phyloP scores from a whole-genome alignment of 2,329 filamentous ascomycete species.

The Ramularia endophylla region DNA sequence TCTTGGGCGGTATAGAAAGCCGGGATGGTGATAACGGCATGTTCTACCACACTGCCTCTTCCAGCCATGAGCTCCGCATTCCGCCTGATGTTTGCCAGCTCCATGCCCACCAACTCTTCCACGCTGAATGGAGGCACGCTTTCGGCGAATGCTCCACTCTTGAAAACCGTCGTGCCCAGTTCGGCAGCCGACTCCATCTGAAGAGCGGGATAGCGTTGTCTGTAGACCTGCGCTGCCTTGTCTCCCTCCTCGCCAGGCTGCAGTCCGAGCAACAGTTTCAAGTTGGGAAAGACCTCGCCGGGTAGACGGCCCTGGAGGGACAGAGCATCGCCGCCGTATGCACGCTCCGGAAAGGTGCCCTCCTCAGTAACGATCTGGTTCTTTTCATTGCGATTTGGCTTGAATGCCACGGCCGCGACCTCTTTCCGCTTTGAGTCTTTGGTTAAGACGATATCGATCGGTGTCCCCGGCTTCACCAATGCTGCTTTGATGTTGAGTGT shows the following conservation, averaged over 20 bases:
- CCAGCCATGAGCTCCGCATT: constrained; percentile 84
- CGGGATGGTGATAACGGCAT: constrained; percentile 83
- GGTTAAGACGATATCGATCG: constrained; percentile 94
- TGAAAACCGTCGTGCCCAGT: constrained; percentile 70
- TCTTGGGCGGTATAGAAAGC: constrained; percentile 87
- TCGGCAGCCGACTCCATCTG: constrained; percentile 55
- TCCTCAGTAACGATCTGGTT: constrained; percentile 48
- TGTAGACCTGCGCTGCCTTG: constrained; percentile 63
- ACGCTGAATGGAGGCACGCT: constrained; percentile 62
- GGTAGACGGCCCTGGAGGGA: constrained; percentile 83
- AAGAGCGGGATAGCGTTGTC: constrained; percentile 69
- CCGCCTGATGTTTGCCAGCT: constrained; percentile 82
- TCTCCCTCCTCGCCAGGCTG: constrained; percentile 42
- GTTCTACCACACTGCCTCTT: constrained; percentile 65
- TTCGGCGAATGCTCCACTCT: constrained; percentile 68
- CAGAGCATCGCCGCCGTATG: constrained; percentile 87
- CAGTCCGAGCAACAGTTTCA: constrained; percentile 86
- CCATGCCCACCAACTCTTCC: constrained; percentile 93
- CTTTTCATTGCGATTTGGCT: constrained; percentile 61
- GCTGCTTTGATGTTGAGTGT: constrained; percentile 97
- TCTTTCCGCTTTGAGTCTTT: constrained; percentile 99
- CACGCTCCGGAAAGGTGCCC: constrained; percentile 68
- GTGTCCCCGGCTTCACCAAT: constrained; percentile 92
- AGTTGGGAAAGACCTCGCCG: constrained; percentile 86
- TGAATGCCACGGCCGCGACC: constrained; percentile 84